Percentiles rank a stretch among this genome's conserved stretches.
Evolutionary conservation across 2,329 filamentous ascomycete genomes (phyloP).

Genomic region (Paracorniculantispora psalliotae): DNA sequence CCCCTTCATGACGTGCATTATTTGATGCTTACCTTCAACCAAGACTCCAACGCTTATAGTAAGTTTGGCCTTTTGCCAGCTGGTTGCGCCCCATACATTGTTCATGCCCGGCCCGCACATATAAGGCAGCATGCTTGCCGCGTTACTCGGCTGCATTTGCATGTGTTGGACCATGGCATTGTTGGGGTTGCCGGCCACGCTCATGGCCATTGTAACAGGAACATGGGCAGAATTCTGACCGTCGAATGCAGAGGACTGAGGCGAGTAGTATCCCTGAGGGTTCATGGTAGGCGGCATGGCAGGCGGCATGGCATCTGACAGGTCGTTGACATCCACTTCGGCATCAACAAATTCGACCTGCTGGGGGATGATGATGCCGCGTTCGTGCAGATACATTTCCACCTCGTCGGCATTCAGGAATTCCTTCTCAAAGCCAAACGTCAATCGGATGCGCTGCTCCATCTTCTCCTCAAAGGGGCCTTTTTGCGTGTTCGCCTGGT

Average conservation of each 20-base stretch:
- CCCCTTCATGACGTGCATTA: no score
- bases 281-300: not conserved
- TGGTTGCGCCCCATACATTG: constrained; percentile 12
- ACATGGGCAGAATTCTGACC: not conserved
- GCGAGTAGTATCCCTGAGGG: not conserved
- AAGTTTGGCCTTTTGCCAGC: constrained; percentile 28
- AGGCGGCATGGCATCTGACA: constrained; percentile 24
- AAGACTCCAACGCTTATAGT: constrained; percentile 31
- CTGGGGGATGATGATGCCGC: constrained; percentile 58
- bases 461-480: constrained; percentile 13
- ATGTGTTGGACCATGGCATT: not conserved
- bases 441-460: constrained; percentile 45
- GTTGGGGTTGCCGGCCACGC: not conserved
- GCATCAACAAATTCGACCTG: constrained; percentile 56
- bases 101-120: constrained; percentile 8
- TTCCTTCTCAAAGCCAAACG: constrained; percentile 62
- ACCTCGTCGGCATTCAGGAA: constrained; percentile 77
- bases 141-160: not conserved
- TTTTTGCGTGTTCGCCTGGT: not conserved
- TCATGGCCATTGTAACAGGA: not conserved
- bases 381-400: constrained; percentile 63
- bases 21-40: constrained; percentile 27
- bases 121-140: constrained; percentile 1
- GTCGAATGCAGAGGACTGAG: constrained; percentile 4
- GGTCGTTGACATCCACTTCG: constrained; percentile 45